A percentile compares a stretch with the other conserved stretches of the same genome.
Conservation (phyloP, 768 basidiomycete species). For the Chalciporus piperatus region DNA sequence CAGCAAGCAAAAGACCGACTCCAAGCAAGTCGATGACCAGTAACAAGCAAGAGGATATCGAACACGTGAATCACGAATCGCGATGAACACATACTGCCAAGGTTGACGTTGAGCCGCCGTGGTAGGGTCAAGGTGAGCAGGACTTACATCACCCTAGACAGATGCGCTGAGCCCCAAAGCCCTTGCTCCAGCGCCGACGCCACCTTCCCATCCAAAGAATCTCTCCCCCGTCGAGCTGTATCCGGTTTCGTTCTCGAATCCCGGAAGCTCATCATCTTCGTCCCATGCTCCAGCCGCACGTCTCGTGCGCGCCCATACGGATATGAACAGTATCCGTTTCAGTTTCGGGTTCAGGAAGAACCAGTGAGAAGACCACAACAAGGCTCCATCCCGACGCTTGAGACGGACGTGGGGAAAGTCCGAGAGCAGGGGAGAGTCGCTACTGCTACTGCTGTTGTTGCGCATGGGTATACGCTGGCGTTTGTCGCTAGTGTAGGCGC, state of each 20-base stretch:
- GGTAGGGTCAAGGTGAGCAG: constrained; percentile 5
- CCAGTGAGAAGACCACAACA: constrained; percentile 96
- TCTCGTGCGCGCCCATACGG: constrained; percentile 83
- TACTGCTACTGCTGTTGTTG: constrained; percentile 37
- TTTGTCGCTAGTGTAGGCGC: neutral
- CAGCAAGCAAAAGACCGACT: neutral
- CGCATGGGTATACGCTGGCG: constrained; percentile 15
- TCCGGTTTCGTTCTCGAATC: constrained; percentile 36
- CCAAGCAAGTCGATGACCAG: neutral
- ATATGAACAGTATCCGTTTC: constrained; percentile 90
- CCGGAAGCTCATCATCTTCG: constrained; percentile 42
- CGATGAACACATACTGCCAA: neutral
- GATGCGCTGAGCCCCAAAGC: constrained; percentile 61
- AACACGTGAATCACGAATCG: neutral
- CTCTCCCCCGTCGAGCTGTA: constrained; percentile 45
- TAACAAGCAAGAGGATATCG: neutral
- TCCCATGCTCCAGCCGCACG: constrained; percentile 52
- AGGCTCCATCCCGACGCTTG: constrained; percentile 64
- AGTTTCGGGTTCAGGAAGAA: constrained; percentile 93
- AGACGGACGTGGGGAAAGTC: constrained; percentile 46
- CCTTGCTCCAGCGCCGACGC: constrained; percentile 75
- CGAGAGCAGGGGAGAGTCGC: constrained; percentile 30
- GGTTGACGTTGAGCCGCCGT: constrained; percentile 22
- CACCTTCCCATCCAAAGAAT: constrained; percentile 80
- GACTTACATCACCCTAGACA: constrained; percentile 28